A percentile compares a stretch with the other conserved stretches of the same genome.
phyloP scores from a whole-genome alignment of 495 filamentous ascomycete genomes.

The Aspergillus nidulans region DNA sequence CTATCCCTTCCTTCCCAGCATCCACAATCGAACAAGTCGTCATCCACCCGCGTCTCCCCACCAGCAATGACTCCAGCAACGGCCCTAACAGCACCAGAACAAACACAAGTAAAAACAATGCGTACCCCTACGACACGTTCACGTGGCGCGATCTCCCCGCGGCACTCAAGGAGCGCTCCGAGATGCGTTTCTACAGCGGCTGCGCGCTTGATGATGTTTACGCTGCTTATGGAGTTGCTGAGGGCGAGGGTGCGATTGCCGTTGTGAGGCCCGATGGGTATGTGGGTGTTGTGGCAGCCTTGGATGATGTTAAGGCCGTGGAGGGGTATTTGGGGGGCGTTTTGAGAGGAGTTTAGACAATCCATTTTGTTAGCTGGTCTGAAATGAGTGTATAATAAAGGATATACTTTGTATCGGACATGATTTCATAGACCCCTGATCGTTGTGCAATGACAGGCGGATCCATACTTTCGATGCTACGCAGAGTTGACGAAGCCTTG shows the following conservation, averaged over 20 bases:
- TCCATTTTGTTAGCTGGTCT: background rate
- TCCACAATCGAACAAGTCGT: slow-evolving; percentile 56
- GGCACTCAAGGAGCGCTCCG: slow-evolving; percentile 53
- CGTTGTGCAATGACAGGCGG: too few relatives aligned
- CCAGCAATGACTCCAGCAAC: background rate
- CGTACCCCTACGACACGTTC: slow-evolving; percentile 17
- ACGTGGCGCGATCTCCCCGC: slow-evolving; percentile 56
- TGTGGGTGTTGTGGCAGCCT: slow-evolving; percentile 52
- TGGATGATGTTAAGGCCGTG: slow-evolving; percentile 49
- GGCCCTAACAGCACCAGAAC: background rate
- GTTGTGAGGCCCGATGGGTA: slow-evolving; percentile 64
- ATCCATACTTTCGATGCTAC: too few relatives aligned
- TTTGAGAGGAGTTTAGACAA: slow-evolving; percentile 21
- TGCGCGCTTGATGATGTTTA: slow-evolving; percentile 62
- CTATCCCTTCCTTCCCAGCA: slow-evolving; percentile 39
- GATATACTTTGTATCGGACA: too few relatives aligned
- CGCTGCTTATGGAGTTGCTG: slow-evolving; percentile 57
- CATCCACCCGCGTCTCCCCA: slow-evolving; percentile 48
- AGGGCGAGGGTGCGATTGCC: slow-evolving; percentile 55
- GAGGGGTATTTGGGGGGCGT: slow-evolving; percentile 28
- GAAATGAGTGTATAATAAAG: too few relatives aligned
- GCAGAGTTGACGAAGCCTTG: too few relatives aligned
- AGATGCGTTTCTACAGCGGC: slow-evolving; percentile 60
- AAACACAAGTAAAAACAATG: background rate
- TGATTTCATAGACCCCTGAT: too few relatives aligned